These are phyloP conservation scores for Leccinum insolens DNA, from an alignment of 1,284 basidiomycete species.

Conservation along the genomic window DNA sequence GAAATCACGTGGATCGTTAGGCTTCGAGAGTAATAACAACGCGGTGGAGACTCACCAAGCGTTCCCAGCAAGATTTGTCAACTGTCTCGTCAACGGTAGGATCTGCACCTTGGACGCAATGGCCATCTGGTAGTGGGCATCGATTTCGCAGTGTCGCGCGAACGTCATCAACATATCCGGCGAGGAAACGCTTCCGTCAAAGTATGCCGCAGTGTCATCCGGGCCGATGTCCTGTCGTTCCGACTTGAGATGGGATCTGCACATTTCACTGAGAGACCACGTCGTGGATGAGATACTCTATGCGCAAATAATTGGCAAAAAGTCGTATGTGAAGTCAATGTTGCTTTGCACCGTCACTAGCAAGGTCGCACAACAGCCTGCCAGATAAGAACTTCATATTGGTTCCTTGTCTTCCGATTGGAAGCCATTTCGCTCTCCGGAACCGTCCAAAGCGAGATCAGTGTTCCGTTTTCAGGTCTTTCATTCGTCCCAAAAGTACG, in stretches of 20 bases:
- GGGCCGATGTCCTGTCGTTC: conserved; percentile 93
- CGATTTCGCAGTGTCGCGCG: conserved; percentile 90
- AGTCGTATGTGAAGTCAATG: background rate
- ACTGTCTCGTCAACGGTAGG: conserved; percentile 86
- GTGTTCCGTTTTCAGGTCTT: conserved; percentile 87
- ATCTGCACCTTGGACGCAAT: conserved; percentile 91
- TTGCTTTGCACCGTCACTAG: conserved; percentile 78
- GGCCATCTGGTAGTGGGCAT: conserved; percentile 94
- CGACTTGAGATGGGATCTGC: conserved; percentile 84
- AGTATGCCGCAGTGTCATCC: conserved; percentile 90
- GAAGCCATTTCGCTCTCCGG: conserved; percentile 82
- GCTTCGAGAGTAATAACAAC: conserved; percentile 34
- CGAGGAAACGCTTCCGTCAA: conserved; percentile 82
- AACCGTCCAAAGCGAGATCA: conserved; percentile 97
- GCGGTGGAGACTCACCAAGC: conserved; percentile 68
- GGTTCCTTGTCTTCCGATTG: conserved; percentile 81
- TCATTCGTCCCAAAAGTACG: conserved; percentile 90
- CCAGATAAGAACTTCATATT: conserved; percentile 88
- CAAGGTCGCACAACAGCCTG: conserved; percentile 89
- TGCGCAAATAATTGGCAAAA: background rate
- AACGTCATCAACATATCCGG: conserved; percentile 87
- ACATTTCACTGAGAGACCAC: conserved; percentile 99
- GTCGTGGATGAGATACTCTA: conserved; percentile 92
- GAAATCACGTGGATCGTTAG: background rate
- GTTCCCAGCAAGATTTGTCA: conserved; percentile 98